These are phyloP conservation scores for Nemania serpens DNA, from an alignment of 2,329 filamentous ascomycete species.

Conservation along the genomic window DNA sequence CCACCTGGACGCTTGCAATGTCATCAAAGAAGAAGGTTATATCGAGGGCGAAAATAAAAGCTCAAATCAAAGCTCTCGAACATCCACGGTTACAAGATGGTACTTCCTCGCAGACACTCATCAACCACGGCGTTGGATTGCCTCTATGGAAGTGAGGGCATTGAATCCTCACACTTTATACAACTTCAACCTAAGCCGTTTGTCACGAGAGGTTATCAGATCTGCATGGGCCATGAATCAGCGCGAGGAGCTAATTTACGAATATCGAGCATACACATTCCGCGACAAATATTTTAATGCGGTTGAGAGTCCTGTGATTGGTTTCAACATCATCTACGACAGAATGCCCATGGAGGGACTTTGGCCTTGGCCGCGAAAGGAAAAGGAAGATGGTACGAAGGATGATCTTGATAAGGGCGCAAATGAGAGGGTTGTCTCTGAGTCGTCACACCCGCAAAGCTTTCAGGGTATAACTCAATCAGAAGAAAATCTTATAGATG, in stretches of 20 bases:
- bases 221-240: background rate
- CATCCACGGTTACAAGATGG: background rate
- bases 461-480: too few species aligned
- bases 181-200: background rate
- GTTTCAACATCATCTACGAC: constrained; percentile 18
- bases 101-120: background rate
- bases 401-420: background rate
- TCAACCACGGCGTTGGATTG: background rate
- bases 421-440: too few species aligned
- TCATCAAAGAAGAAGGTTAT: constrained; percentile 16
- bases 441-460: too few species aligned
- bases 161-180: background rate
- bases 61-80: background rate
- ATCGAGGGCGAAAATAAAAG: background rate
- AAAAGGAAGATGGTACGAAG: background rate
- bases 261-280: background rate
- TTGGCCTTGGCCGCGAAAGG: constrained; percentile 15
- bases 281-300: background rate
- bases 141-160: background rate
- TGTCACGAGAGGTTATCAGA: background rate
- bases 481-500: too few species aligned
- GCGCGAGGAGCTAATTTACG: background rate
- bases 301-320: background rate
- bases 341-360: constrained; percentile 16
- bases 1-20: constrained; percentile 8